Conservation (phyloP, 495 filamentous ascomycete species). For the Durotheca rogersii region DNA sequence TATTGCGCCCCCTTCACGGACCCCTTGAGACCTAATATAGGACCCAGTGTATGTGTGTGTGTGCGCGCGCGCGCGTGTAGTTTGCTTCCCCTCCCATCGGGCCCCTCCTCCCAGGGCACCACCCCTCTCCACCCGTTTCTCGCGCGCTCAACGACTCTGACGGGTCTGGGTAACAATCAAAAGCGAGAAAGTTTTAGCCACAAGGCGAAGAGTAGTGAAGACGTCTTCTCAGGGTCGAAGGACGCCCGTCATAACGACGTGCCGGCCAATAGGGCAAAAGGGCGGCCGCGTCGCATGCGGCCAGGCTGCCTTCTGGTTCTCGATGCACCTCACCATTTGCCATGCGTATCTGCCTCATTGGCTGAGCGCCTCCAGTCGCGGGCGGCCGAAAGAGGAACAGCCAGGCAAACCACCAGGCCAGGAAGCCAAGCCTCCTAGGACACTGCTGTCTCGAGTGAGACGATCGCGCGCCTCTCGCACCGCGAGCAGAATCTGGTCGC, state of each 20-base stretch:
- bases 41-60: conserved; percentile 25
- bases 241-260: conserved; percentile 6
- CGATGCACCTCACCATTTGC: conserved; percentile 21
- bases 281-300: conserved; percentile 22
- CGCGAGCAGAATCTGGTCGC: conserved; percentile 3
- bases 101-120: no score
- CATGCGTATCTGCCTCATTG: conserved; percentile 30
- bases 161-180: no score
- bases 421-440: conserved; percentile 14
- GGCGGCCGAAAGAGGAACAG: conserved; percentile 15
- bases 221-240: conserved; percentile 16
- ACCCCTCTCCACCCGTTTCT: no score
- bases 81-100: no score
- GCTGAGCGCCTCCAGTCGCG: conserved; percentile 2
- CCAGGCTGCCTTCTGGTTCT: conserved; percentile 19
- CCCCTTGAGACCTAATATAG: conserved; percentile 9
- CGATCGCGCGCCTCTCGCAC: not conserved
- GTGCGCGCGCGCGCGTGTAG: no score
- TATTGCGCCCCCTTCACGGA: conserved; percentile 12
- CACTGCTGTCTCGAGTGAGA: conserved; percentile 5
- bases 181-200: no score
- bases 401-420: conserved; percentile 23
- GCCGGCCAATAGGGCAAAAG: conserved; percentile 18
- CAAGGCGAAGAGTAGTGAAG: no score
- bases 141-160: no score